These are phyloP conservation scores for Malus hybrid DNA, from an alignment of 331 rosid genomes.

Conservation along the genomic window DNA sequence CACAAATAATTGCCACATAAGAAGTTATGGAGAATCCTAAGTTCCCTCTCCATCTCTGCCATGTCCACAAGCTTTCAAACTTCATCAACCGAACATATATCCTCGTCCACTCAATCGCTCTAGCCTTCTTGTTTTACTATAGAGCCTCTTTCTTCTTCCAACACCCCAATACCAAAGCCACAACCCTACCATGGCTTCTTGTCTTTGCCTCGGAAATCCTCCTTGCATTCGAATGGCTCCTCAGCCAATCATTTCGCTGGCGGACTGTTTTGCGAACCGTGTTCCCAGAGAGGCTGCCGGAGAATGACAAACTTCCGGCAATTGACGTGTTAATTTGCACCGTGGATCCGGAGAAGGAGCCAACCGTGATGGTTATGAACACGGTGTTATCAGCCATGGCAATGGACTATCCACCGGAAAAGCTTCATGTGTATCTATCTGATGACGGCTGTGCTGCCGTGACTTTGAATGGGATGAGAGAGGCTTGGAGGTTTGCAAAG, in stretches of 20 bases:
- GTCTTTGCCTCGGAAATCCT: slow-evolving; percentile 42
- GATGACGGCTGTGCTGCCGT: slow-evolving; percentile 54
- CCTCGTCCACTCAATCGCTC: slow-evolving; percentile 41
- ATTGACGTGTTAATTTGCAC: slow-evolving; percentile 65
- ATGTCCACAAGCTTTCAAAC: slow-evolving; percentile 23
- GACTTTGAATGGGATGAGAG: slow-evolving; percentile 43
- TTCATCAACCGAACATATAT: slow-evolving; percentile 40
- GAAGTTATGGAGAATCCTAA: slow-evolving; percentile 28
- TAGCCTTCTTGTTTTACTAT: slow-evolving; percentile 38
- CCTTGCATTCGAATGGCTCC: slow-evolving; percentile 57
- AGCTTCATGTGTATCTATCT: slow-evolving; percentile 59
- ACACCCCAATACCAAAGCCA: slow-evolving; percentile 19
- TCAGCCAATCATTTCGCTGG: slow-evolving; percentile 41
- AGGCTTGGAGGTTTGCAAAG: slow-evolving; percentile 45
- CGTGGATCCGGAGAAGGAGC: slow-evolving; percentile 53
- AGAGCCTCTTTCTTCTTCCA: slow-evolving; percentile 31
- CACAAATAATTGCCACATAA: background rate
- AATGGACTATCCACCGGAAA: slow-evolving; percentile 57
- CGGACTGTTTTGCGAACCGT: slow-evolving; percentile 29
- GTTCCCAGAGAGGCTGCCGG: slow-evolving; percentile 44
- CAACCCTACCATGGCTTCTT: slow-evolving; percentile 34
- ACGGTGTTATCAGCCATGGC: slow-evolving; percentile 70
- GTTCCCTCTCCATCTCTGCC: slow-evolving; percentile 25
- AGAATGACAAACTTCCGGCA: slow-evolving; percentile 41
- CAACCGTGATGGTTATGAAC: slow-evolving; percentile 56